Evolutionary conservation across 139 green algal species (phyloP).

Genomic region (Desmodesmus armatus): DNA sequence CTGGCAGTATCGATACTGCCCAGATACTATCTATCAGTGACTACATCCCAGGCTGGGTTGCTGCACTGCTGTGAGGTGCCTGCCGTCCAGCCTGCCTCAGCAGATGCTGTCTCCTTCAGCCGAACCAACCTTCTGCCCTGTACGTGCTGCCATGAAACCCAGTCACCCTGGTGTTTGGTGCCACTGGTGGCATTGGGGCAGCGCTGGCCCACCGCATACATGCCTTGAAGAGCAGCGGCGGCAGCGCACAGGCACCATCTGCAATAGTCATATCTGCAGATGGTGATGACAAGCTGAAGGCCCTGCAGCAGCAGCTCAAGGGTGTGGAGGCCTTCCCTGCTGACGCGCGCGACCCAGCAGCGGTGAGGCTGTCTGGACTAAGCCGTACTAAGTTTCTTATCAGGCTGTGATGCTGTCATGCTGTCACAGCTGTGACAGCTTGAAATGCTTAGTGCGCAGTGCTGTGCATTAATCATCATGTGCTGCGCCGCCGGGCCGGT

Average conservation of each 20-base stretch:
- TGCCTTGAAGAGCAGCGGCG: background rate
- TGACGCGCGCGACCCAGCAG: constrained; percentile 34
- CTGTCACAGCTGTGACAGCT: too few species aligned
- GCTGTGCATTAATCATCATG: too few species aligned
- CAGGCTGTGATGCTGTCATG: too few species aligned
- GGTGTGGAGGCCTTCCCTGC: constrained; percentile 19
- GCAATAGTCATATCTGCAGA: constrained; percentile 33
- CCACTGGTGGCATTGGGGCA: constrained; percentile 43
- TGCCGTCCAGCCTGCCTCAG: background rate
- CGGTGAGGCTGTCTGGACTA: too few species aligned
- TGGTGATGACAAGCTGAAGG: constrained; percentile 29
- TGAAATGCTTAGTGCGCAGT: too few species aligned
- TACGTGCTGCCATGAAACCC: background rate
- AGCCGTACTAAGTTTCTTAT: too few species aligned
- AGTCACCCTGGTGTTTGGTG: constrained; percentile 44
- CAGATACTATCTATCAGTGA: background rate
- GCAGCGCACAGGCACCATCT: background rate
- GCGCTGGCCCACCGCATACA: constrained; percentile 20
- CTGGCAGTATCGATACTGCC: background rate
- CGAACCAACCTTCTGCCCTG: background rate
- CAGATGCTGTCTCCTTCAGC: background rate
- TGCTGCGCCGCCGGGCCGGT: too few species aligned
- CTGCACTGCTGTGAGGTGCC: background rate
- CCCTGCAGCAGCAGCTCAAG: background rate
- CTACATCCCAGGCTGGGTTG: too few species aligned